Conservation (phyloP, 2,329 filamentous ascomycete genomes). For the Huntiella bhutanensis region DNA sequence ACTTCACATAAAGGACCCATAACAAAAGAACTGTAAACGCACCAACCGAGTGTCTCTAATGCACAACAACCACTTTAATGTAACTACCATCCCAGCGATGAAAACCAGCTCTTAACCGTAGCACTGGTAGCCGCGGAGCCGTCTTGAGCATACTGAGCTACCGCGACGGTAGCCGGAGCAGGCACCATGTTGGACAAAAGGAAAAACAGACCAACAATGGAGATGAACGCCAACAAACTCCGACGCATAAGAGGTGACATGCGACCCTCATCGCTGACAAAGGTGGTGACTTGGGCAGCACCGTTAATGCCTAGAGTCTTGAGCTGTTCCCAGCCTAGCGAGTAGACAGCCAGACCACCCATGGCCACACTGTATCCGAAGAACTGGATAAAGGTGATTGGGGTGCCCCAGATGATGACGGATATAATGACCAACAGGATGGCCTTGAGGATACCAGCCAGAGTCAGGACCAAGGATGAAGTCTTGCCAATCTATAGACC, state of each 20-base stretch:
- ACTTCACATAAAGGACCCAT: too few relatives aligned
- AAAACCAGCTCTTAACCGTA: conserved; percentile 10
- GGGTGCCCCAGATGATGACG: conserved; percentile 60
- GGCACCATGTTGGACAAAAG: conserved; percentile 12
- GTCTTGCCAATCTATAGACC: conserved; percentile 60
- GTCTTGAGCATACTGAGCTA: conserved; percentile 4
- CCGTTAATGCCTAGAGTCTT: conserved; percentile 11
- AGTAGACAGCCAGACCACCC: conserved; percentile 30
- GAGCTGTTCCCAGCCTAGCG: conserved; percentile 18
- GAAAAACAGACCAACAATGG: conserved; percentile 13
- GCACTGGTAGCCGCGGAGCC: conserved; percentile 7
- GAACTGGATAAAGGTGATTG: conserved; percentile 50
- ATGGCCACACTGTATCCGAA: conserved; percentile 60
- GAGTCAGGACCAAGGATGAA: conserved; percentile 66
- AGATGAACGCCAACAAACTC: conserved; percentile 12
- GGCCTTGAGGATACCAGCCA: conserved; percentile 75
- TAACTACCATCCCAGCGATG: conserved; percentile 9
- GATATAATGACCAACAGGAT: conserved; percentile 63
- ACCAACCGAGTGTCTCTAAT: not conserved
- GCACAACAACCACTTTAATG: not conserved
- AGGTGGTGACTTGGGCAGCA: conserved; percentile 11
- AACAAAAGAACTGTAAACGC: too few relatives aligned
- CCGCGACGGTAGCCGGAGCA: not conserved
- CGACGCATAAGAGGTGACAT: conserved; percentile 15
- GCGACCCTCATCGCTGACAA: conserved; percentile 14